Evolutionary conservation across 2,329 filamentous ascomycete genomes (phyloP).

Genomic region (Penicillium oxalicum): DNA sequence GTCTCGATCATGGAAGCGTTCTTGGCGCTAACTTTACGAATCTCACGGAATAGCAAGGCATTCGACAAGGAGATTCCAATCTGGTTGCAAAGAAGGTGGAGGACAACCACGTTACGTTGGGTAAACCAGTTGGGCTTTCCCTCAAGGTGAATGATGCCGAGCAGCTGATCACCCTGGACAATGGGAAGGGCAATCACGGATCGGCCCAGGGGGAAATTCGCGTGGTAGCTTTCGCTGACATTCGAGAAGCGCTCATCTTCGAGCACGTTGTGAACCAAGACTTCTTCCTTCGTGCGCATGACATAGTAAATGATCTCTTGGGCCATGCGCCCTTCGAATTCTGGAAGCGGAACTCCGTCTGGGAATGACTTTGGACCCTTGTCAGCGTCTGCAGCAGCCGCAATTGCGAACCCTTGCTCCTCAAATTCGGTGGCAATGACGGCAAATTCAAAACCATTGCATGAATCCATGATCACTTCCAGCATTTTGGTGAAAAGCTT

Average conservation of each 20-base stretch:
- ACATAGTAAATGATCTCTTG: slow-evolving; percentile 58
- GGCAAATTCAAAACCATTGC: slow-evolving; percentile 54
- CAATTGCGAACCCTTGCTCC: slow-evolving; percentile 54
- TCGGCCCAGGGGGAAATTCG: slow-evolving; percentile 51
- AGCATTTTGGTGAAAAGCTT: slow-evolving; percentile 58
- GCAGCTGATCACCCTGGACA: slow-evolving; percentile 53
- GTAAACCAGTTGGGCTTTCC: slow-evolving; percentile 60
- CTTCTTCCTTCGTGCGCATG: slow-evolving; percentile 57
- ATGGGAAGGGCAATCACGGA: slow-evolving; percentile 60
- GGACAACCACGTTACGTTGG: slow-evolving; percentile 49
- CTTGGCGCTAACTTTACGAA: slow-evolving; percentile 57
- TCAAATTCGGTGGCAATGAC: slow-evolving; percentile 57
- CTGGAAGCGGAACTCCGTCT: slow-evolving; percentile 51
- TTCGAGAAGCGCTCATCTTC: slow-evolving; percentile 62
- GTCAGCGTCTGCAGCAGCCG: slow-evolving; percentile 55
- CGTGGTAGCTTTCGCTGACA: slow-evolving; percentile 51
- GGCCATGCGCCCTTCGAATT: slow-evolving; percentile 54
- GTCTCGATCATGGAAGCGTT: slow-evolving; percentile 62
- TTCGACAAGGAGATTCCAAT: slow-evolving; percentile 60
- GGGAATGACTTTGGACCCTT: slow-evolving; percentile 49
- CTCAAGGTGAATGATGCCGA: slow-evolving; percentile 59
- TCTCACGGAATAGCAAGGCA: slow-evolving; percentile 55
- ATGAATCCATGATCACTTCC: slow-evolving; percentile 59
- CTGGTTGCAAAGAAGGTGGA: slow-evolving; percentile 57
- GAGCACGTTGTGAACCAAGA: slow-evolving; percentile 58